Evolutionary conservation across 2,329 filamentous ascomycete genomes (phyloP).

Genomic region (Pyrenochaeta sp.): DNA sequence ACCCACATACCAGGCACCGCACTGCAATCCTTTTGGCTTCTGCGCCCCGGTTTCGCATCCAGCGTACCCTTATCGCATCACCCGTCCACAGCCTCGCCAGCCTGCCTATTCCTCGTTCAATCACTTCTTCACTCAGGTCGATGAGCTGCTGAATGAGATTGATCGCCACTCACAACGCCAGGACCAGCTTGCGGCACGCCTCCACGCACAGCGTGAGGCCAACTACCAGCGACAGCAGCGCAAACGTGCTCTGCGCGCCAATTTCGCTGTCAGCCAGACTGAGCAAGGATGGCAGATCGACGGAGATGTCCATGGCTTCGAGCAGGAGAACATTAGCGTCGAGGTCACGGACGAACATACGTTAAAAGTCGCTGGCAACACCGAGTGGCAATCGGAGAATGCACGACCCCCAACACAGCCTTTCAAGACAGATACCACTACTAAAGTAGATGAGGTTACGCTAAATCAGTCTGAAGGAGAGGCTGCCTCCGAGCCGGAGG

Average conservation of each 20-base stretch:
- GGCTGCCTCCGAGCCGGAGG: constrained; percentile 9
- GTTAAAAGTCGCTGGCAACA: constrained; percentile 44
- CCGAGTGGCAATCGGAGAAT: constrained; percentile 30
- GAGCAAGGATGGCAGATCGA: constrained; percentile 44
- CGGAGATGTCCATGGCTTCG: constrained; percentile 44
- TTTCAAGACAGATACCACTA: constrained; percentile 4
- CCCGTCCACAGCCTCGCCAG: constrained; percentile 24
- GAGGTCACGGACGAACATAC: constrained; percentile 46
- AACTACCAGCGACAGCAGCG: constrained; percentile 42
- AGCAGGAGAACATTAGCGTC: constrained; percentile 46
- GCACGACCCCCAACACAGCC: constrained; percentile 17
- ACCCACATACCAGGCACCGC: constrained; percentile 39
- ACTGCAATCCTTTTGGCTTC: constrained; percentile 40
- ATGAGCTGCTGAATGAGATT: constrained; percentile 43
- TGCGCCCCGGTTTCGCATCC: constrained; percentile 33
- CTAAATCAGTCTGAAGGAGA: constrained; percentile 30
- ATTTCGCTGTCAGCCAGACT: constrained; percentile 41
- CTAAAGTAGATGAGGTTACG: constrained; percentile 27
- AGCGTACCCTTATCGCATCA: constrained; percentile 26
- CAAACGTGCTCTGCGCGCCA: constrained; percentile 39
- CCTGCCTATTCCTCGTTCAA: constrained; percentile 37
- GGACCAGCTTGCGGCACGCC: constrained; percentile 30
- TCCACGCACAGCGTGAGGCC: constrained; percentile 39
- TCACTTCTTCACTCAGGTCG: constrained; percentile 45
- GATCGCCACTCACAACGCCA: constrained; percentile 30